A percentile compares a stretch with the other conserved stretches of the same genome.
Conservation (phyloP, 768 basidiomycete genomes). For the Lactarius akahatsu region DNA sequence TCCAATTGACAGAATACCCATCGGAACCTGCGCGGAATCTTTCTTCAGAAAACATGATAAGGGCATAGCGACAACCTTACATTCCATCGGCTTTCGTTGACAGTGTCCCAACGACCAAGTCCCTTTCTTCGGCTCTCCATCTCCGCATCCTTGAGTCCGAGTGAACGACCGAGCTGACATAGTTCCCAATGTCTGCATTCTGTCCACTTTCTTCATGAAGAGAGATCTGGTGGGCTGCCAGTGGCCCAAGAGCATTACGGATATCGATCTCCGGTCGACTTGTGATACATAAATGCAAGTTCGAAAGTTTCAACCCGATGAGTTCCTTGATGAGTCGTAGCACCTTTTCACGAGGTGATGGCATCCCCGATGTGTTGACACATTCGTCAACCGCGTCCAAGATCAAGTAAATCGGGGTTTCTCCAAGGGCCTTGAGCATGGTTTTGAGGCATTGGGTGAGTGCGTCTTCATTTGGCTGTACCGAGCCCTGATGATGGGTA, state of each 20-base stretch:
- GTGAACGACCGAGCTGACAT: not conserved
- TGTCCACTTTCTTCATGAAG: not conserved
- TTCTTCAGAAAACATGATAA: not conserved
- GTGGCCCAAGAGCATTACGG: not conserved
- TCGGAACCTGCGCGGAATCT: constrained; percentile 9
- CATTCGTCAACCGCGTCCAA: constrained; percentile 8
- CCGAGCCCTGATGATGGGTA: too few relatives aligned
- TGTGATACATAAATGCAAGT: not conserved
- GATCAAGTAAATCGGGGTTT: not conserved
- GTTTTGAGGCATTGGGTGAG: constrained; percentile 8
- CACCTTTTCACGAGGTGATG: not conserved
- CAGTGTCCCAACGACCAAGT: not conserved
- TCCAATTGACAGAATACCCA: constrained; percentile 5
- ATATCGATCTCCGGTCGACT: not conserved
- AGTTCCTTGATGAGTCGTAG: not conserved
- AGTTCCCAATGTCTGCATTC: not conserved
- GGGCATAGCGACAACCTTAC: not conserved
- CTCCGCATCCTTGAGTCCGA: not conserved
- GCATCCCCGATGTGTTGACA: not conserved
- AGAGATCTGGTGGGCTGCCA: not conserved
- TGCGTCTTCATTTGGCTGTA: not conserved
- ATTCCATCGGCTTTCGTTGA: constrained; percentile 3
- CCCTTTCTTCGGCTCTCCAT: not conserved
- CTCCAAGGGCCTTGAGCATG: not conserved
- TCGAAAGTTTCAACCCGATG: not conserved